phyloP scores from a whole-genome alignment of 768 basidiomycete species.

The Pisolithus sp. region DNA sequence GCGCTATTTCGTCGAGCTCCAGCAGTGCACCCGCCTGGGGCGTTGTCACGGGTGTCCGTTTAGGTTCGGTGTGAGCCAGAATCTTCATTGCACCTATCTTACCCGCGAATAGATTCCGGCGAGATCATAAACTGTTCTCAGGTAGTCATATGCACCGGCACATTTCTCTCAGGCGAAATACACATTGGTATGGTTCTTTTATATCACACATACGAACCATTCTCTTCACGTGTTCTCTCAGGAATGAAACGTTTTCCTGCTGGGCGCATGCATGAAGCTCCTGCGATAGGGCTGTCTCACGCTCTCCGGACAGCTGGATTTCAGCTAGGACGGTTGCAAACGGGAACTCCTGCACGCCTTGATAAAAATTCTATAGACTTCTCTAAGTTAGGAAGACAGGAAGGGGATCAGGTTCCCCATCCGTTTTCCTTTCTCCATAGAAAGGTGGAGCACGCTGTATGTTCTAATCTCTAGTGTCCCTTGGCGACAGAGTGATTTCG shows the following conservation, averaged over 20 bases:
- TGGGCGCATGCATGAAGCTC: conserved; percentile 66
- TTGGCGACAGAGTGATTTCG: background rate
- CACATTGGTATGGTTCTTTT: conserved; percentile 58
- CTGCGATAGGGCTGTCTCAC: conserved; percentile 67
- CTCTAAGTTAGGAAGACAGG: conserved; percentile 49
- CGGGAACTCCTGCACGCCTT: conserved; percentile 80
- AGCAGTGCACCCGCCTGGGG: conserved; percentile 38
- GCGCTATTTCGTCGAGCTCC: conserved; percentile 24
- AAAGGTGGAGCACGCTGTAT: conserved; percentile 65
- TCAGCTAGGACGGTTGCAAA: conserved; percentile 76
- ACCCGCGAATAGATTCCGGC: conserved; percentile 49
- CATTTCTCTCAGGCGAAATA: conserved; percentile 86
- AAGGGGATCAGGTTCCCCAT: conserved; percentile 55
- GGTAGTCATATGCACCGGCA: conserved; percentile 87
- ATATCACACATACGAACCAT: background rate
- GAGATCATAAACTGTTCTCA: conserved; percentile 71
- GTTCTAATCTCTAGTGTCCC: conserved; percentile 11
- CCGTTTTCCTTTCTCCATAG: conserved; percentile 75
- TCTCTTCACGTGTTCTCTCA: conserved; percentile 15
- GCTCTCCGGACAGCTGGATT: conserved; percentile 74
- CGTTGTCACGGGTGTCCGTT: conserved; percentile 54
- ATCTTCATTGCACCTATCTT: background rate
- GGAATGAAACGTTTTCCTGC: conserved; percentile 73
- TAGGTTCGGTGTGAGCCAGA: conserved; percentile 39
- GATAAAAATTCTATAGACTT: conserved; percentile 69